Conservation (phyloP, 768 basidiomycete genomes). For the Lactifluus echinatus region DNA sequence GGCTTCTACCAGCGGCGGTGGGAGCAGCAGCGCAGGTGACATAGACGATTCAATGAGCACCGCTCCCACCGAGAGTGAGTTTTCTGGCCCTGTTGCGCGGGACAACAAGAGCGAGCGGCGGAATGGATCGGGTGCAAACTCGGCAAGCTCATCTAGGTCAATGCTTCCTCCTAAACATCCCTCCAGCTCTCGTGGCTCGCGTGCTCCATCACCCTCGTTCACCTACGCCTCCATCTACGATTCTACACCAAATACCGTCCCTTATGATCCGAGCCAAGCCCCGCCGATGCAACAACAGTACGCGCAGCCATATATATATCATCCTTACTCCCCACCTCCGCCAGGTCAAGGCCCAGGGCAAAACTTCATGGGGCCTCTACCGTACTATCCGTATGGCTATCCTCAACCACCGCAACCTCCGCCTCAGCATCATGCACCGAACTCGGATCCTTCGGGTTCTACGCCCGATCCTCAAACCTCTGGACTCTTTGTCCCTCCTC, state of each 20-base stretch:
- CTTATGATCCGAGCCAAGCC: constrained; percentile 24
- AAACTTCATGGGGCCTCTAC: constrained; percentile 19
- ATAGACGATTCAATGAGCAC: constrained; percentile 62
- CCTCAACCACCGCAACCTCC: constrained; percentile 7
- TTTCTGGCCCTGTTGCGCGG: constrained; percentile 50
- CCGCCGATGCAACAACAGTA: constrained; percentile 28
- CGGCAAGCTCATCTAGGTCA: constrained; percentile 51
- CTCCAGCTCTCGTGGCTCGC: constrained; percentile 58
- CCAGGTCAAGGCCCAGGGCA: constrained; percentile 20
- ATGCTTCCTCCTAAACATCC: constrained; percentile 40
- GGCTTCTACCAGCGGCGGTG: constrained; percentile 44
- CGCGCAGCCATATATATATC: constrained; percentile 24
- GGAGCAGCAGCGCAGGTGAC: constrained; percentile 55
- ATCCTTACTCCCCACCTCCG: constrained; percentile 26
- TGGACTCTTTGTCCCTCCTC: constrained; percentile 10
- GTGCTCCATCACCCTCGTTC: constrained; percentile 71
- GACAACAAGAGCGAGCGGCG: constrained; percentile 49
- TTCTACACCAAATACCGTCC: constrained; percentile 32
- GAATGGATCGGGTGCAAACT: constrained; percentile 33
- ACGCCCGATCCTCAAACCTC: constrained; percentile 11
- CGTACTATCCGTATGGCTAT: constrained; percentile 17
- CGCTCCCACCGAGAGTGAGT: constrained; percentile 75
- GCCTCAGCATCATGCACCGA: constrained; percentile 18
- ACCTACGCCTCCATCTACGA: constrained; percentile 70
- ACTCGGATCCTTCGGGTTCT: constrained; percentile 23